Evolutionary conservation across 1,284 basidiomycete species (phyloP).

Genomic region (Ustilago cynodontis): DNA sequence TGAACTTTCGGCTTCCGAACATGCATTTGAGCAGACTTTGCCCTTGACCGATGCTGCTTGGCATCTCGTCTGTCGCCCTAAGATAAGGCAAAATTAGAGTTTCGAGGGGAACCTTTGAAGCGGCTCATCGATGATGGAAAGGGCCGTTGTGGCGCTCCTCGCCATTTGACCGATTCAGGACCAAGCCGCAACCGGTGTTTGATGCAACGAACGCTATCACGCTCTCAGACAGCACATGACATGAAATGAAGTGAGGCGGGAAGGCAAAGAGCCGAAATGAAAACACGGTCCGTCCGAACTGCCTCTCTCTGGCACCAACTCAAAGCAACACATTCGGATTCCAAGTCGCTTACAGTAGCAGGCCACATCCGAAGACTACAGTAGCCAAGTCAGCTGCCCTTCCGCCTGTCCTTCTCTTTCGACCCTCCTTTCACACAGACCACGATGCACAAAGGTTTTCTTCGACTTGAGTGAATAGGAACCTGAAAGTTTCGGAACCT

Average conservation of each 20-base stretch:
- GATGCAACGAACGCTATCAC: slow-evolving; percentile 1
- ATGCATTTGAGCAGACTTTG: too few relatives aligned
- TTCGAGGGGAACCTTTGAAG: too few relatives aligned
- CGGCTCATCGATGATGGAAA: too few relatives aligned
- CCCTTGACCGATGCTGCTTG: too few relatives aligned
- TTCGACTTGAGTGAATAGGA: neutral
- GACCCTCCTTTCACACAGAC: neutral
- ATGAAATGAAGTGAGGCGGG: neutral
- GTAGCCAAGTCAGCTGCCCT: neutral
- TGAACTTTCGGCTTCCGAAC: too few relatives aligned
- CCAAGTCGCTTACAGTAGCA: neutral
- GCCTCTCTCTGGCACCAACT: neutral
- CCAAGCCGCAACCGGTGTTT: neutral
- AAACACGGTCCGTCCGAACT: too few relatives aligned
- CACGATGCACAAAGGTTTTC: neutral
- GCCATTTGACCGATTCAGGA: neutral
- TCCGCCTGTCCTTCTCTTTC: neutral
- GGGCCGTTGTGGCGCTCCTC: slow-evolving; percentile 4
- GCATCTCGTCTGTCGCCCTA: too few relatives aligned
- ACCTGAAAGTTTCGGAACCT: neutral
- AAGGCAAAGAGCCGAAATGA: neutral
- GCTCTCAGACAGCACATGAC: neutral
- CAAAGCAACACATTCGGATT: slow-evolving; percentile 6
- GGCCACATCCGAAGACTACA: slow-evolving; percentile 1
- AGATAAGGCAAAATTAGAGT: too few relatives aligned